Evolutionary conservation across 805 yeast species (phyloP), one percentile per base, ranked within the genome.

Genomic region (Candida sonorensis): DNA sequence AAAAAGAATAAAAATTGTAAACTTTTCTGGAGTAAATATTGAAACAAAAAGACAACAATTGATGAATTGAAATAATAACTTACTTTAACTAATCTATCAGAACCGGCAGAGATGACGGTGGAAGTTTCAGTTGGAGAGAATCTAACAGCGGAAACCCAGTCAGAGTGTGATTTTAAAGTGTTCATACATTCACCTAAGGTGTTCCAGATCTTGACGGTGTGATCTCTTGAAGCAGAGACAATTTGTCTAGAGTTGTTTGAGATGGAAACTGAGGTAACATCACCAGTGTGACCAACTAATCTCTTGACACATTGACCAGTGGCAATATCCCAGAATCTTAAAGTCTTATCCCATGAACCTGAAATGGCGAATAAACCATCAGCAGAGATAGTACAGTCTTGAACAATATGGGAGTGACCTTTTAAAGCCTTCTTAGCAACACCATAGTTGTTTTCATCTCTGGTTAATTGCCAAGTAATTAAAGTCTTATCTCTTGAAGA

Each of bases 41-140:
- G n/a, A n/a, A n/a, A n/a, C n/a, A n/a, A n/a, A n/a, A n/a, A n/a
- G n/a, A n/a, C n/a, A n/a, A n/a, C n/a, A n/a, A n/a, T n/a, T n/a
- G n/a, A n/a, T n/a, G n/a, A n/a, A n/a, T n/a, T n/a, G n/a, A n/a
- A n/a, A n/a, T n/a, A 35, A 31, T 37, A 61, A 86, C 96, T 75
- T 86, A 90, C 98, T 88, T 92, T 92, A 59, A 94, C 94, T 57
- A 88, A 72, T 75, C 90, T 92, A 70, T 92, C 99, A 90, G 95
- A 86, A 64, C 96, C 94, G 61, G 97, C 97, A 55, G 99, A 90
- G 72, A 90, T 81, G 59, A 86, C 81, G 59, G 85, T 66, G 47
- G 79, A 67, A 46, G 74, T 62, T 51, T 77, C 76, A 46, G 64
- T 66, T 69, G 97, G 97, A 55, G 95, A 85, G 80, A 90, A 86